Base-by-base conservation (phyloP, 805 yeast species). In the Metschnikowia borealis region DNA sequence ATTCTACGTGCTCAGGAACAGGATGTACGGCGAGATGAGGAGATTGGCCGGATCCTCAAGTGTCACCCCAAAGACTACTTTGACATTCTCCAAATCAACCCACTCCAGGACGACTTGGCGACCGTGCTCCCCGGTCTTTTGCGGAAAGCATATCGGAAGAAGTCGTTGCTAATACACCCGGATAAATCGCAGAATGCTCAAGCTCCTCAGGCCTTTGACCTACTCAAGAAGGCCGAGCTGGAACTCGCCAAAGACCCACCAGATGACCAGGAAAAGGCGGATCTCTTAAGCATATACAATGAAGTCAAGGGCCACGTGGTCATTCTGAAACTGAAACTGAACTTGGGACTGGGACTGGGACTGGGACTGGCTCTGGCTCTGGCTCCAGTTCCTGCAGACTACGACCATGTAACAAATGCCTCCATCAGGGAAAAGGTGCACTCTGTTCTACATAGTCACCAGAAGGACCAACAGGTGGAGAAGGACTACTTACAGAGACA, bases 191-290 rank as follows among this genome's bases (percentile, higher is more conserved):
- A 65, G 31, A 78, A 84, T 55, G 67, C 72, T 0, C 66, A 72
- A n/a, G 88, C 89, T 0, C 80, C 87, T 0, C 75, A 67, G 32
- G 89, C 89, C 2, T 85, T 85, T 62, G 85, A 82, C 58, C 49
- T 71, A 34, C 63, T 85, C 46, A 81, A 82, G 54, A 78, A 76
- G 53, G 83, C 89, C 0, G 79, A 81, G 46, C 47, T 46, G 37
- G 59, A 67, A 3, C 58, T 72, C 15, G 62, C 71, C 0, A 45
- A 54, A 10, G 61, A 46, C n/a, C 14, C 57, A 32, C n/a, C 58
- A 47, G 49, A 41, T 14, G 44, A 31, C 14, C 32, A 14, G 6
- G 55, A 45, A 17, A 37, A 18, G n/a, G n/a, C 33, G 46, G 36
- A 66, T 31, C 56, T 73, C 8, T 26, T 64, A 3, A 66, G 60